Evolutionary conservation across 2,329 filamentous ascomycete species (phyloP), one percentile per base, ranked within the genome.

Genomic region (Penicillium verrucosum): DNA sequence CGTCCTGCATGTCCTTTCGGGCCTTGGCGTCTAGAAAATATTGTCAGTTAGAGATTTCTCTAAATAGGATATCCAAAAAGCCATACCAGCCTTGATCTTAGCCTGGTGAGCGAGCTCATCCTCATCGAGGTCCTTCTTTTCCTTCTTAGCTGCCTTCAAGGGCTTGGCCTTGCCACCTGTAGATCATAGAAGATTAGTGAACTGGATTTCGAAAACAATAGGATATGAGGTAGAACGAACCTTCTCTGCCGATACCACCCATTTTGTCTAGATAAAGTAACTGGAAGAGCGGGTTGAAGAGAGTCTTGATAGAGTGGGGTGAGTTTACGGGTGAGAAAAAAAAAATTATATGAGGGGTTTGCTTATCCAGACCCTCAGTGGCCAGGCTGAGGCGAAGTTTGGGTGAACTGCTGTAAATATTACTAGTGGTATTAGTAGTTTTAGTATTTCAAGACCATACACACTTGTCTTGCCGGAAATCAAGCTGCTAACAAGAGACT

Each of bases 101-200:
- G 89, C 85, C 70, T 86, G 87, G 82, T 83, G 92, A 6, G 90
- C 91, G 73, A 87, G 77, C 64, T 96, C 92, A 43, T 96, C 91
- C 0, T 96, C 92, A 73, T 96, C 92, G 57, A 92, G 76, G 1
- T 96, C 92, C 77, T 88, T 89, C 72, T 82, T 81, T 52, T 84
- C 82, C 84, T 93, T 95, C 87, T 96, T 97, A 60, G 90, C 81
- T 65, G 88, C 84, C 87, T 96, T 97, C 77, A 91, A 81, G 67
- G 89, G 89, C 84, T 92, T 91, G 67, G 80, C 85, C 82, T 92
- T 92, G 81, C 89, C 89, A 75, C 88, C 89, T 92, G 61, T 56
- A 51, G 23, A 48, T 41, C 34, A 41, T 41, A 27, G 49, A 50
- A n/a, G n/a, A 62, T 64, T 59, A 65, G 61, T 60, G 47, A 51